Base-by-base conservation (phyloP, 257 asterid species). In the Scutellaria barbata region DNA sequence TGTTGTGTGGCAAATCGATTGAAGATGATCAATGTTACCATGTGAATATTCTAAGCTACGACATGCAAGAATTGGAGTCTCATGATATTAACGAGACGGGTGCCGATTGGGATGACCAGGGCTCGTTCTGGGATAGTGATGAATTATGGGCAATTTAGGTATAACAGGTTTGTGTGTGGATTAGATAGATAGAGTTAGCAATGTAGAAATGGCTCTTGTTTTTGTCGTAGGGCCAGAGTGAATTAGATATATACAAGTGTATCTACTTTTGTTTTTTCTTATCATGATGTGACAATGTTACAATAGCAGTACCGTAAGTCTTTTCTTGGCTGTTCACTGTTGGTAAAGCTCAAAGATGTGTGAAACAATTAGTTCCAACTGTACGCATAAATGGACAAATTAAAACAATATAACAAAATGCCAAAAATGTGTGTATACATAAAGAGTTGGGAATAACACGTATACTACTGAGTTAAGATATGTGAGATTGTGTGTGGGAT, bases 61-160 rank as follows among this genome's bases (percentile, higher is more conserved):
- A 18, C 61, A 74, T 80, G 84, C 76, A 82, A 59, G 79, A 71
- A 47, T 8, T 82, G 17, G 86, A 42, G 52, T 62, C 40, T 18
- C 43, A 84, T 55, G 89, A 63, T 0, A 46, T 74, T 78, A 90
- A 83, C 76, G 74, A 68, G 85, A 74, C 72, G 68, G 84, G 68
- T 30, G 52, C 33, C 30, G 85, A 87, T 79, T 86, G 95, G 88
- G 75, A 82, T 0, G 78, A 68, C 14, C 83, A 85, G 71, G 92
- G 65, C 74, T 56, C 83, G 25, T 76, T 82, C 63, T 92, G 96
- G 90, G 76, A 85, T 74, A 83, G 58, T 63, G 95, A 85, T 81
- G 95, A 88, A 16, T 60, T 85, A 73, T 87, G 95, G 96, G 87
- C 35, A 85, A 20, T 75, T 78, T 66, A 76, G 79, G 78, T 81